Evolutionary conservation across 208 protist genomes (phyloP).

Genomic region (Acanthamoeba lenticulata): DNA sequence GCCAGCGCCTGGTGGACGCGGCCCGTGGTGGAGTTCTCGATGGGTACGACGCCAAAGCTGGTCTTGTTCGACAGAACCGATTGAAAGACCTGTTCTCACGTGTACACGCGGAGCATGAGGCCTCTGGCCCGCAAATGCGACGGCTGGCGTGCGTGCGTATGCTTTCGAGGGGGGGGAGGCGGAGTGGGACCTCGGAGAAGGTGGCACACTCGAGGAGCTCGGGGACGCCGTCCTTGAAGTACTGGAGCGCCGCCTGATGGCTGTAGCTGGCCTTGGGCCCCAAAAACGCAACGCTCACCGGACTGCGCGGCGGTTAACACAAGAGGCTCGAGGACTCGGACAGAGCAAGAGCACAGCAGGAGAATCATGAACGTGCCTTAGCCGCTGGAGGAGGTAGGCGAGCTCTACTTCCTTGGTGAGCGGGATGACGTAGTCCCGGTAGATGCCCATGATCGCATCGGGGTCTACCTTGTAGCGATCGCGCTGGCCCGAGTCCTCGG

Average conservation of each 20-base stretch:
- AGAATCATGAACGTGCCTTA: neutral
- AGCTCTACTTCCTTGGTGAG: slow-evolving; percentile 87
- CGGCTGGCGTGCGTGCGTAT: no score
- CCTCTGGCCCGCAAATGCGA: no score
- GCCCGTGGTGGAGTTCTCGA: slow-evolving; percentile 68
- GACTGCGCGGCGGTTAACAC: neutral
- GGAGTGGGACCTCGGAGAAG: slow-evolving; percentile 59
- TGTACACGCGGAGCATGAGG: no score
- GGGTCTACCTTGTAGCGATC: slow-evolving; percentile 75
- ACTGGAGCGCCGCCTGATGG: slow-evolving; percentile 57
- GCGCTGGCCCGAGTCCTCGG: neutral
- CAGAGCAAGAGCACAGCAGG: neutral
- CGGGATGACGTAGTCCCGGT: slow-evolving; percentile 82
- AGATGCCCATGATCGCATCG: slow-evolving; percentile 78
- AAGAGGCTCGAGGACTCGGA: neutral
- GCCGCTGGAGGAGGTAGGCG: slow-evolving; percentile 82
- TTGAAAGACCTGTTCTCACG: slow-evolving; percentile 73
- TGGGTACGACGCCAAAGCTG: slow-evolving; percentile 63
- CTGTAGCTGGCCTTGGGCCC: slow-evolving; percentile 30
- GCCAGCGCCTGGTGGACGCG: slow-evolving; percentile 53
- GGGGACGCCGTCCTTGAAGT: slow-evolving; percentile 34
- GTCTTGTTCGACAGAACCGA: slow-evolving; percentile 70
- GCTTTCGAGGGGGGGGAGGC: no score
- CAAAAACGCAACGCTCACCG: slow-evolving; percentile 33
- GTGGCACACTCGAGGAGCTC: slow-evolving; percentile 42